These are phyloP conservation scores for Neopestalotiopsis clavispora DNA, from an alignment of 2,329 filamentous ascomycete genomes.

Conservation along the genomic window DNA sequence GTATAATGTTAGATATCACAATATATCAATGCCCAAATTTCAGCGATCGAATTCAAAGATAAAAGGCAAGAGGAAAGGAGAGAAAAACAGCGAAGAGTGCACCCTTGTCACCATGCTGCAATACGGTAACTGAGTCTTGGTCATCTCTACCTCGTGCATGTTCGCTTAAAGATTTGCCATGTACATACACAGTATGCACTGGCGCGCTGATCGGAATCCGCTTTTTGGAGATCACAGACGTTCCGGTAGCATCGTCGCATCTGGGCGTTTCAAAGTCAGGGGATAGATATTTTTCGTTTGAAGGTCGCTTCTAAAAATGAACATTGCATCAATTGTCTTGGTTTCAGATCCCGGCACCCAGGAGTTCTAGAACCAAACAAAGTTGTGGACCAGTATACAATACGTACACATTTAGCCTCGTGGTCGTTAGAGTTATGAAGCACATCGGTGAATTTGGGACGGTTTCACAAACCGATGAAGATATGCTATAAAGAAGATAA, in stretches of 20 bases:
- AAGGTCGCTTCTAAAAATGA: neutral
- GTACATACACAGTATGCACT: neutral
- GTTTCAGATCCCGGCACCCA: constrained; percentile 6
- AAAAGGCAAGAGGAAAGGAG: no score
- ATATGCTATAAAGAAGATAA: no score
- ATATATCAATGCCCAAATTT: no score
- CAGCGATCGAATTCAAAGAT: no score
- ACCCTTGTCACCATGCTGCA: no score
- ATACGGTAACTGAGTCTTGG: neutral
- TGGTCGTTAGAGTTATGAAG: no score
- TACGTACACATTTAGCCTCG: no score
- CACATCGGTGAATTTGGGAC: no score
- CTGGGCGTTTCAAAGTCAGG: constrained; percentile 13
- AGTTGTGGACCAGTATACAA: neutral
- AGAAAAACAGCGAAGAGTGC: no score
- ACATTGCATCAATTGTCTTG: constrained; percentile 2
- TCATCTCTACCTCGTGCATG: neutral
- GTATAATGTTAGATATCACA: no score
- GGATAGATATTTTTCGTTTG: neutral
- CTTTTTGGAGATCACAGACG: neutral
- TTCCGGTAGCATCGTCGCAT: constrained; percentile 8
- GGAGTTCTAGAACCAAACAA: constrained; percentile 3
- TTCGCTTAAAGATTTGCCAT: neutral
- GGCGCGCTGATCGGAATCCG: neutral
- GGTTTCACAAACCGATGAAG: no score